These are phyloP conservation scores for Pythium brachiatum DNA, from an alignment of 352 stramenopile species.

Conservation along the genomic window DNA sequence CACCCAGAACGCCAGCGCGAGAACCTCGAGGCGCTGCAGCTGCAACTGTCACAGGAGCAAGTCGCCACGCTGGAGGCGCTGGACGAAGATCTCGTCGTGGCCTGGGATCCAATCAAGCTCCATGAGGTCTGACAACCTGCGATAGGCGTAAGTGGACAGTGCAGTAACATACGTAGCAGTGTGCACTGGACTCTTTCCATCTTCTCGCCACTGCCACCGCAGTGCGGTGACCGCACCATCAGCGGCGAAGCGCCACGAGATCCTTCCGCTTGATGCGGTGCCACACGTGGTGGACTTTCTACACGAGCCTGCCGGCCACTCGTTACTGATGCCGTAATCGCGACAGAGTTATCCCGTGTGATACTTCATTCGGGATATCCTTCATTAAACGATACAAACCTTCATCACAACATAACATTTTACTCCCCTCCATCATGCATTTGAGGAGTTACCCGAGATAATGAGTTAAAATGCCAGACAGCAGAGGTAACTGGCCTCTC, in stretches of 20 bases:
- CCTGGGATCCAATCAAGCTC: slow-evolving; percentile 50
- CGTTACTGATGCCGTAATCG: slow-evolving; percentile 22
- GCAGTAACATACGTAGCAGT: background rate
- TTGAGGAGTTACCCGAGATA: no score
- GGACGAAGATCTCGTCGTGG: slow-evolving; percentile 44
- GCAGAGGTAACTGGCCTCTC: background rate
- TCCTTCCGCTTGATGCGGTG: slow-evolving; percentile 21
- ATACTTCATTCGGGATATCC: slow-evolving; percentile 21
- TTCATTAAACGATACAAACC: background rate
- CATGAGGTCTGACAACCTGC: slow-evolving; percentile 28
- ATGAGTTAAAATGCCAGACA: background rate
- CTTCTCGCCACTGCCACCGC: no score
- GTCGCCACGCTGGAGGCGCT: slow-evolving; percentile 37
- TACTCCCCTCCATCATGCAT: no score
- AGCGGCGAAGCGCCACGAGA: slow-evolving; percentile 10
- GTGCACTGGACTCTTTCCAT: no score
- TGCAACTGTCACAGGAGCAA: slow-evolving; percentile 34
- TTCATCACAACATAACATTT: background rate
- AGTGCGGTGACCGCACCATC: background rate
- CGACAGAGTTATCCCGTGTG: slow-evolving; percentile 5
- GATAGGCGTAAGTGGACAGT: background rate
- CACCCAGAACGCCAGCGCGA: slow-evolving; percentile 38
- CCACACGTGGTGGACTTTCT: slow-evolving; percentile 10
- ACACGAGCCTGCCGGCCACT: slow-evolving; percentile 9
- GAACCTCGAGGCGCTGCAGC: slow-evolving; percentile 37